Conservation (phyloP, 2,329 filamentous ascomycete species). For the Alternaria panax region DNA sequence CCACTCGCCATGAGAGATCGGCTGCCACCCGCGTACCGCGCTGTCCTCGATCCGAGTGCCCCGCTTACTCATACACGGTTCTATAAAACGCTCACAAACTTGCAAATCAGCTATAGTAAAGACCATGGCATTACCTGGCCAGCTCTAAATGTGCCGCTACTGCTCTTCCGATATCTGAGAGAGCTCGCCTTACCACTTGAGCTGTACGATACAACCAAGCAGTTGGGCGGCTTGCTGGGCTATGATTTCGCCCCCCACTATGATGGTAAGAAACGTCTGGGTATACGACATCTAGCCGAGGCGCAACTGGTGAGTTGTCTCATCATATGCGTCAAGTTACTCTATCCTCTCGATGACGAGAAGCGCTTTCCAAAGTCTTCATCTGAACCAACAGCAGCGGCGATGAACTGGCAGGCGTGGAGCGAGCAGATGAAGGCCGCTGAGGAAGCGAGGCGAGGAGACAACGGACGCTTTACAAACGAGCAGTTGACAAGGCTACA, state of each 20-base stretch:
- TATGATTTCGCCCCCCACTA: constrained; percentile 67
- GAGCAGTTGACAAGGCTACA: constrained; percentile 61
- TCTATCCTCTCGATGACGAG: constrained; percentile 74
- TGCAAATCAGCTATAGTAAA: constrained; percentile 68
- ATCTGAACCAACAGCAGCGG: constrained; percentile 65
- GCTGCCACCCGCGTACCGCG: constrained; percentile 68
- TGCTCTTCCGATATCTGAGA: constrained; percentile 74
- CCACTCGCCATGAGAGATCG: constrained; percentile 71
- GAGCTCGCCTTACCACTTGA: constrained; percentile 79
- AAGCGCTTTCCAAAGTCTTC: constrained; percentile 59
- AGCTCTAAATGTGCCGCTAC: constrained; percentile 71
- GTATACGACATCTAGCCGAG: constrained; percentile 65
- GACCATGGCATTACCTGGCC: constrained; percentile 78
- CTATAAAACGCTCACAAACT: constrained; percentile 68
- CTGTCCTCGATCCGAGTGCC: constrained; percentile 62
- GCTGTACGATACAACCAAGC: constrained; percentile 65
- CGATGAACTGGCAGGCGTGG: constrained; percentile 79
- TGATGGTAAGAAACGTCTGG: constrained; percentile 23
- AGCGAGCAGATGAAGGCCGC: constrained; percentile 27
- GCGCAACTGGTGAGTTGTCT: constrained; percentile 74
- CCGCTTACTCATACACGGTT: constrained; percentile 63
- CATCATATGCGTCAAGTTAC: constrained; percentile 78
- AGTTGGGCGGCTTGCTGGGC: constrained; percentile 60
- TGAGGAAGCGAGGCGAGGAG: constrained; percentile 11
- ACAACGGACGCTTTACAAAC: constrained; percentile 39